Base-by-base conservation (phyloP, 208 protist genomes). In the Trypanosoma platydactyli region DNA sequence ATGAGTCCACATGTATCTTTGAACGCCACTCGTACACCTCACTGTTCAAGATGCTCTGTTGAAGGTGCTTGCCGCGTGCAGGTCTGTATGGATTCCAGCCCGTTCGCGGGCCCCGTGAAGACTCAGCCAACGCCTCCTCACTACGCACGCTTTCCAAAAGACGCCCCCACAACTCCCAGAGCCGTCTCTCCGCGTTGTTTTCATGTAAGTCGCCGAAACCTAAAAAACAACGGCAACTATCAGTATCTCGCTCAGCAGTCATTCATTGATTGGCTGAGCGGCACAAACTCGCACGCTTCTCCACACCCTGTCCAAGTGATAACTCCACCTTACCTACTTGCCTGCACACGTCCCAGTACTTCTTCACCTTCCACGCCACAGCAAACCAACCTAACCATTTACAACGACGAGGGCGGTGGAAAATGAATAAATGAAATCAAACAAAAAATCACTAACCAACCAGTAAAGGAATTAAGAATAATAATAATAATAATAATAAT, bases 61-160 rank as follows among this genome's bases (percentile, higher is more conserved):
- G 71, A 35, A 84, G 62, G 18, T 80, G 70, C 18, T 76, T 65
- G 0, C 84, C 82, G 9, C 81, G 86, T 1, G 69, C 60, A 1
- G 84, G 84, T 24, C 89, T 83, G 60, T 95, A 95, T 13, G 89
- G 89, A 60, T 95, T 95, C 86, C 84, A 91, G 1, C 35, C 64
- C 24, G 68, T 64, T 22, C 75, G 80, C 13, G 79, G 77, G 2
- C 82, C 80, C 22, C 50, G 27, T 29, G 69, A 38, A 1, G 89
- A 84, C 5, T 68, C 48, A 40, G 64, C 49, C 53, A 91, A 60
- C 5, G 77, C 73, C 9, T 63, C 52, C 52, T 68, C 60, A 60
- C 77, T 86, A 55, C 79, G 83, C 16, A 82, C 79, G 40, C 73
- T 76, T 1, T 64, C 1, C 70, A 80, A 77, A 49, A 92, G 65